Base-by-base conservation (phyloP, 139 green algal species). In the Gonium pectorale region DNA sequence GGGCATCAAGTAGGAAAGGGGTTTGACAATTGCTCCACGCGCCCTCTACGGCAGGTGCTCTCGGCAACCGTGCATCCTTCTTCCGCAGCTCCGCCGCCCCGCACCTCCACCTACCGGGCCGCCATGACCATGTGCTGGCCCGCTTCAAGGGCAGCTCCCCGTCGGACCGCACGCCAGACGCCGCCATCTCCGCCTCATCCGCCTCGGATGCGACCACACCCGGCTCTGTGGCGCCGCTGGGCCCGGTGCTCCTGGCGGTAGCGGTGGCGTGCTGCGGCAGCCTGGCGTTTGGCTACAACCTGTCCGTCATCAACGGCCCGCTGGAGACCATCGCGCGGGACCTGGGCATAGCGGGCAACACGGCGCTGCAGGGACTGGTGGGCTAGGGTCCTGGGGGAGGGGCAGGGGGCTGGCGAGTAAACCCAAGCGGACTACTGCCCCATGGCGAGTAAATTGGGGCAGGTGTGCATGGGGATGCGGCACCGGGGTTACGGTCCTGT, bases 221-320 rank as follows among this genome's bases (percentile, higher is more conserved):
- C 78, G 63, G 62, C 78, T 17, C n/a, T n/a, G 9, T 33, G 11
- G 81, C 68, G 21, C 83, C 84, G 11, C 71, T 92, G 31, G 70
- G 37, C 0, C 75, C 86, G 7, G 92, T 95, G n/a, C 72, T 95
- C 6, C 38, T 80, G 29, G 67, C 83, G 41, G 93, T 96, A 27
- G 75, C 63, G 35, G 81, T 98, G 24, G 93, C 94, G 13, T 89
- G 84, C 75, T 71, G 90, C 59, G 95, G 95, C 21, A 95, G 93
- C n/a, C 91, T 98, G 21, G 75, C 86, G 5, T 98, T 98, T 82
- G 96, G 96, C 22, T 97, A 95, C 89, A 94, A 98, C 81, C 88
- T 98, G 26, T 94, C 90, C 1, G 92, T 98, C 33, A 88, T 99
- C 24, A 99, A 99, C 67, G 96, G 96, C 1, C 95, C 97, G 0